Evolutionary conservation across 768 basidiomycete species (phyloP).

Genomic region (Naganishia vaughanmartiniae): DNA sequence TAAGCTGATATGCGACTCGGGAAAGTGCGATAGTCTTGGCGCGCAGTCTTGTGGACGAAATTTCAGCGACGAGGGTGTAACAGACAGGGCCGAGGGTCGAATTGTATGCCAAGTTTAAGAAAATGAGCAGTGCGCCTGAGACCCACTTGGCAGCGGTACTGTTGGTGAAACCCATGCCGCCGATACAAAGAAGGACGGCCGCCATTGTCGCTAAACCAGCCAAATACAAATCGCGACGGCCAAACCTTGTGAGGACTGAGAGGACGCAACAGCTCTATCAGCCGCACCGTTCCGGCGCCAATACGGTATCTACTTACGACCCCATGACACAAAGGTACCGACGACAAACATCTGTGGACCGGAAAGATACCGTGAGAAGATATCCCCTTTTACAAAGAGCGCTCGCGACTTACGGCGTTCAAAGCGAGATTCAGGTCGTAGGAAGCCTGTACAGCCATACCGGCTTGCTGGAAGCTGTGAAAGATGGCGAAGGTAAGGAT

Average conservation of each 20-base stretch:
- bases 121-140: slow-evolving; percentile 48
- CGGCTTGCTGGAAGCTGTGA: slow-evolving; percentile 40
- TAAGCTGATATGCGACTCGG: slow-evolving; percentile 35
- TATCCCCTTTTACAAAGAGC: neutral
- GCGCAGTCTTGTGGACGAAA: slow-evolving; percentile 48
- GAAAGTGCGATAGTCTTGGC: slow-evolving; percentile 48
- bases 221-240: slow-evolving; percentile 53
- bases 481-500: too few relatives aligned
- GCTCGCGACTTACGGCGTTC: slow-evolving; percentile 30
- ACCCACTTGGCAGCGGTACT: slow-evolving; percentile 39
- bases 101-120: slow-evolving; percentile 51
- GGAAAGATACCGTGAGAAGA: neutral
- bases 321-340: slow-evolving; percentile 51
- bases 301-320: slow-evolving; percentile 31
- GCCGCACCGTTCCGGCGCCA: too few relatives aligned
- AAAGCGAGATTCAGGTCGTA: slow-evolving; percentile 41
- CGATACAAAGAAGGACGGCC: slow-evolving; percentile 49
- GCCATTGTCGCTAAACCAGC: slow-evolving; percentile 45
- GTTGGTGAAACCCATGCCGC: slow-evolving; percentile 44
- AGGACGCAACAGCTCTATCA: neutral
- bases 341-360: slow-evolving; percentile 40
- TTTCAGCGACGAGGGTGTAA: slow-evolving; percentile 47
- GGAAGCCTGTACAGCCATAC: slow-evolving; percentile 36
- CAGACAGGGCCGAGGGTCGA: slow-evolving; percentile 47
- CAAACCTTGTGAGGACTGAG: slow-evolving; percentile 42